Evolutionary conservation across 176 grass and related monocot species (phyloP).

Genomic region (Oryza punctata): DNA sequence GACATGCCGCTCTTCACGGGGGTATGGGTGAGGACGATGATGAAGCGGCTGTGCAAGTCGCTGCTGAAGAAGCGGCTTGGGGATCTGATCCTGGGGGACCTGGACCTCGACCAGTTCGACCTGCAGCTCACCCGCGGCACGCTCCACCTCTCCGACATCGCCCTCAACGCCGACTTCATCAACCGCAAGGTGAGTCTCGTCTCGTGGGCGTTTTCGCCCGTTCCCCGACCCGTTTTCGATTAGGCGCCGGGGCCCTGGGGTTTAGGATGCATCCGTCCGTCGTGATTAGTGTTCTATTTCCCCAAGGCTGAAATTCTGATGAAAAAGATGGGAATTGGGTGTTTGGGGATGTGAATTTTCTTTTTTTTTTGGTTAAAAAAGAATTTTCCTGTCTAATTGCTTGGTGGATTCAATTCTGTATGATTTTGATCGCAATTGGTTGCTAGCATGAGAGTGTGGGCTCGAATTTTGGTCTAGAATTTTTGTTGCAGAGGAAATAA

Average conservation of each 20-base stretch:
- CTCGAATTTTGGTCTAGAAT: background rate
- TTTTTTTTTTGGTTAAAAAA: too few relatives aligned
- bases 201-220: background rate
- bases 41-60: slow-evolving; percentile 92
- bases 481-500: background rate
- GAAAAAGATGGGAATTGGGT: background rate
- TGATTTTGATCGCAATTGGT: slow-evolving; percentile 14
- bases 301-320: background rate
- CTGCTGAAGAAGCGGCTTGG: slow-evolving; percentile 93
- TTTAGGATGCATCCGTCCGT: background rate
- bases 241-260: background rate
- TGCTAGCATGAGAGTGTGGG: background rate
- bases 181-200: slow-evolving; percentile 62
- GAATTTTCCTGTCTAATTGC: background rate
- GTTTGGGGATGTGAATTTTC: background rate
- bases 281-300: background rate
- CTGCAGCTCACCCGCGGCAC: slow-evolving; percentile 75
- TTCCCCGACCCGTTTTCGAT: background rate
- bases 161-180: slow-evolving; percentile 87
- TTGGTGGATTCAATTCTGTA: slow-evolving; percentile 15
- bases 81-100: slow-evolving; percentile 86
- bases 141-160: slow-evolving; percentile 77
- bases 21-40: slow-evolving; percentile 48
- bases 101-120: slow-evolving; percentile 94
- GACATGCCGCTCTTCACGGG: slow-evolving; percentile 51